These are phyloP conservation scores for Mucor sp. DNA, from an alignment of 371 early-diverging fungal species.

Conservation along the genomic window DNA sequence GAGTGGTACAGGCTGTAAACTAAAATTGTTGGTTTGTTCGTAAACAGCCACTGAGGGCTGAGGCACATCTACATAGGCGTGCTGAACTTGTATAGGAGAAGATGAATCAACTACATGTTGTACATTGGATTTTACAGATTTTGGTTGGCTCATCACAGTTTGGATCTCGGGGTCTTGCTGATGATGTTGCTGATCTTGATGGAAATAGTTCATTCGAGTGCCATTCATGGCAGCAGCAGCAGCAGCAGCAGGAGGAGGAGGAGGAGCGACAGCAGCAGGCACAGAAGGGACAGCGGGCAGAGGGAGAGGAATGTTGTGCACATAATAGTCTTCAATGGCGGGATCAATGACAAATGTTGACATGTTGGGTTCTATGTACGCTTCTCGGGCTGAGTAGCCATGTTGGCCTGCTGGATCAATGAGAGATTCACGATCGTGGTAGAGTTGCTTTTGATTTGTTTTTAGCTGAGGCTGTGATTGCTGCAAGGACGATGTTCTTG, in stretches of 20 bases:
- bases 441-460: slow-evolving; percentile 5
- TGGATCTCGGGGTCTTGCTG: slow-evolving; percentile 18
- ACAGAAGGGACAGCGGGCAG: slow-evolving; percentile 2
- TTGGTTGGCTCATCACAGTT: slow-evolving; percentile 19
- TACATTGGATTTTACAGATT: slow-evolving; percentile 23
- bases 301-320: not conserved
- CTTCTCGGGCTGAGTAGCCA: slow-evolving; percentile 14
- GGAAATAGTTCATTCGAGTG: slow-evolving; percentile 5
- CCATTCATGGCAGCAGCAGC: not conserved
- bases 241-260: not conserved
- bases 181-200: not conserved
- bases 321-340: not conserved
- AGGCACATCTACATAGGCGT: slow-evolving; percentile 10
- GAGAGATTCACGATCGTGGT: slow-evolving; percentile 18
- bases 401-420: slow-evolving; percentile 18
- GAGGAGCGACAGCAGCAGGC: not conserved
- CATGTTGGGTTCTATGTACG: slow-evolving; percentile 25
- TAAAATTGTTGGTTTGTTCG: slow-evolving; percentile 4
- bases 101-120: slow-evolving; percentile 9
- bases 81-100: slow-evolving; percentile 10
- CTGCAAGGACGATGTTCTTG: slow-evolving; percentile 22
- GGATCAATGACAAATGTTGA: slow-evolving; percentile 11
- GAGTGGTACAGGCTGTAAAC: slow-evolving; percentile 25
- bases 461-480: slow-evolving; percentile 11
- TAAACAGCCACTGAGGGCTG: slow-evolving; percentile 9